Evolutionary conservation across 2,329 filamentous ascomycete genomes (phyloP), one percentile per base, ranked within the genome.

Genomic region (Fusarium liriodendri): DNA sequence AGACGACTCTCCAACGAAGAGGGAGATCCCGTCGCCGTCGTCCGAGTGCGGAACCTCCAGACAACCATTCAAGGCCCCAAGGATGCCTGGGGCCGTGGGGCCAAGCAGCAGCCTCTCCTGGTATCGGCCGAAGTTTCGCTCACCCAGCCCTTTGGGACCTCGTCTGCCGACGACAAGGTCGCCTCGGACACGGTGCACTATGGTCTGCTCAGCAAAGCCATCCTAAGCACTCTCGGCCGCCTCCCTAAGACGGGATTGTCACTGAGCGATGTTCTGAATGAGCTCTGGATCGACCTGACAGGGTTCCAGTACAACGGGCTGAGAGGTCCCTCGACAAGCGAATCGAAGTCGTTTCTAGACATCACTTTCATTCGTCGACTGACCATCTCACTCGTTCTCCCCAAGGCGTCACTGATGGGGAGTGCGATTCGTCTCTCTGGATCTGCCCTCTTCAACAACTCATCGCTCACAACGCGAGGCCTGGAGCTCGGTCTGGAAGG

Each of bases 111-210:
- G 81, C 92, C 93, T 9, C 84, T 90, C 11, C 78, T 89, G 8
- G 77, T 95, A 10, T 91, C 90, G 6, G 87, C 90, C 37, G 86
- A 87, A 22, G 85, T 94, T 5, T 87, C 85, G 4, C 86, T 95
- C 69, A 80, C 82, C 16, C 78, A 83, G 9, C 81, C 87, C 0
- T 94, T 95, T 78, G 84, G 83, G 57, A 85, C 87, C 0, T 89
- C 92, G 1, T 90, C 91, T 0, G 77, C 85, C 2, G 81, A 82
- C 6, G 93, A 95, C 82, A 83, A 83, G 10, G 87, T 95, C 37
- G 88, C 90, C 54, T 81, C 82, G n/a, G 93, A 93, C 79, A 95
- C 93, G 3, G 89, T 95, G 27, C 92, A 95, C 83, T 95, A 95
- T 78, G 93, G 93, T 2, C 86, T 84, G 11, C 85, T 95, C 16